phyloP scores from a whole-genome alignment of 2,329 filamentous ascomycete species.

The Ophiostoma tasmaniense region DNA sequence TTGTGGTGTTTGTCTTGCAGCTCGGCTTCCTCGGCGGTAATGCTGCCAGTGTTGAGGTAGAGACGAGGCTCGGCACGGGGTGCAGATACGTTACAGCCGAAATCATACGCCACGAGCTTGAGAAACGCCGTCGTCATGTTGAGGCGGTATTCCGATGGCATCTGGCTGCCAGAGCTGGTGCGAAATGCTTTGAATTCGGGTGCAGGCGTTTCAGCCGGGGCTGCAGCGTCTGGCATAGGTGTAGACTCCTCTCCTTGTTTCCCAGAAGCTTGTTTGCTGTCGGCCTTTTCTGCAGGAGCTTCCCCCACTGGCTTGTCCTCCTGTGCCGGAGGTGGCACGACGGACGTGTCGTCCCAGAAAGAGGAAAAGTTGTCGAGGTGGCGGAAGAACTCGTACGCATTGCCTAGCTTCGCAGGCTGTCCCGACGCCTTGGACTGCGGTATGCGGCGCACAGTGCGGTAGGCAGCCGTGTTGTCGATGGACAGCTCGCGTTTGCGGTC shows the following conservation, averaged over 20 bases:
- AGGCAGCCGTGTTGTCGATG: slow-evolving; percentile 49
- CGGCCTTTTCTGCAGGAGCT: neutral
- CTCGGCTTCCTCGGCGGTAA: slow-evolving; percentile 6
- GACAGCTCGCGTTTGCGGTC: slow-evolving; percentile 52
- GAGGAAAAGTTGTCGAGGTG: slow-evolving; percentile 50
- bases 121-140: slow-evolving; percentile 51
- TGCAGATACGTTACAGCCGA: slow-evolving; percentile 52
- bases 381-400: slow-evolving; percentile 58
- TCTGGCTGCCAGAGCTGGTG: slow-evolving; percentile 43
- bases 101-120: slow-evolving; percentile 58
- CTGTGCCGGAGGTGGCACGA: slow-evolving; percentile 24
- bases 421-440: slow-evolving; percentile 40
- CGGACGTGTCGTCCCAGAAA: slow-evolving; percentile 54
- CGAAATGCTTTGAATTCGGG: slow-evolving; percentile 29
- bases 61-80: slow-evolving; percentile 52
- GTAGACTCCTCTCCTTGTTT: slow-evolving; percentile 10
- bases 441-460: slow-evolving; percentile 53
- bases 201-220: neutral
- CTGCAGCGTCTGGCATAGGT: neutral
- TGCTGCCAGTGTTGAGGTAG: slow-evolving; percentile 33
- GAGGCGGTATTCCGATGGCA: slow-evolving; percentile 51
- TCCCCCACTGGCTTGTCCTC: neutral
- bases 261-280: neutral
- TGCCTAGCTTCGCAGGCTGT: slow-evolving; percentile 47
- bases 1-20: slow-evolving; percentile 5